phyloP scores from a whole-genome alignment of 768 basidiomycete genomes.

The Fibroporia radiculosa region DNA sequence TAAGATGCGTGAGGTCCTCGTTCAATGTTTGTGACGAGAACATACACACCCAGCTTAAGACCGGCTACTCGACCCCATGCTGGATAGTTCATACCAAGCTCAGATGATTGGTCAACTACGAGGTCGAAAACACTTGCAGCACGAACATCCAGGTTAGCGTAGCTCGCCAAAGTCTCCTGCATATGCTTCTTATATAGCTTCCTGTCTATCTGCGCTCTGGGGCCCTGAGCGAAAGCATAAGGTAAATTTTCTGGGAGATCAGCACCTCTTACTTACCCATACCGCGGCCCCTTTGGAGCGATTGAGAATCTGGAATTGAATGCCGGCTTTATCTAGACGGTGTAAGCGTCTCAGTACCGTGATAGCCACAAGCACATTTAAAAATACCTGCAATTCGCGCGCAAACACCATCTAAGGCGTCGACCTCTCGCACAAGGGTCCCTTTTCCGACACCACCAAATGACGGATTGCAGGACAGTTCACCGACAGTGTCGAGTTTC shows the following conservation, averaged over 20 bases:
- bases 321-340: constrained; percentile 70
- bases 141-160: constrained; percentile 61
- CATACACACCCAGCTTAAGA: constrained; percentile 52
- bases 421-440: constrained; percentile 83
- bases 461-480: constrained; percentile 86
- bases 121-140: constrained; percentile 77
- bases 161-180: constrained; percentile 58
- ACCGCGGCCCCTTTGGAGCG: constrained; percentile 82
- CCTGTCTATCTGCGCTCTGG: constrained; percentile 83
- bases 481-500: constrained; percentile 72
- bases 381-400: constrained; percentile 69
- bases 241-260: background rate
- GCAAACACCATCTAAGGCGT: constrained; percentile 85
- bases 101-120: constrained; percentile 43
- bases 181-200: constrained; percentile 78
- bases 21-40: background rate
- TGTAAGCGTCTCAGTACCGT: background rate
- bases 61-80: constrained; percentile 47
- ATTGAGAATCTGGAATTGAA: constrained; percentile 84
- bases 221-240: constrained; percentile 48
- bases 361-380: background rate
- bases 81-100: constrained; percentile 16
- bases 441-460: constrained; percentile 92
- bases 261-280: constrained; percentile 60
- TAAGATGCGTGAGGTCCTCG: constrained; percentile 19